Percentiles rank a stretch among this genome's conserved stretches.
Evolutionary conservation across 495 filamentous ascomycete species (phyloP).

Genomic region (Tuber umbilicatum): DNA sequence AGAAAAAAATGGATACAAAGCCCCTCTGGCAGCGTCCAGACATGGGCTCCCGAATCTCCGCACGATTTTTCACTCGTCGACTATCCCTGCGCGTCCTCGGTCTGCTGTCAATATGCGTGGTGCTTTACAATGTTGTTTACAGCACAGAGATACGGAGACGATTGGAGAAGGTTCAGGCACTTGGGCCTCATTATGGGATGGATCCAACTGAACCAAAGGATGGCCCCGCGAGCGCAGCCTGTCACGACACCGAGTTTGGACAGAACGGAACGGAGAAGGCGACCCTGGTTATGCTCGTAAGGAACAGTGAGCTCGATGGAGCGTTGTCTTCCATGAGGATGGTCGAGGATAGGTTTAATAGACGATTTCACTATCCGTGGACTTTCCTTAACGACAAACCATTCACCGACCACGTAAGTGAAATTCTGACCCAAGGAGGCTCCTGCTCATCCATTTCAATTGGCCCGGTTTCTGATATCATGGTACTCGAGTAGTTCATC

Average conservation of each 20-base stretch:
- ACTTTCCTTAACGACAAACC: constrained; percentile 96
- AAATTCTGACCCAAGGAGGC: not conserved
- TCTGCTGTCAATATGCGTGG: constrained; percentile 12
- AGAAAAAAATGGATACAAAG: constrained; percentile 1
- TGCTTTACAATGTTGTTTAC: constrained; percentile 29
- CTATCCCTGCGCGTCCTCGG: constrained; percentile 6
- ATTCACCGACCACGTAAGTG: constrained; percentile 64
- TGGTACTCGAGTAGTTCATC: constrained; percentile 28
- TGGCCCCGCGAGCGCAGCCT: not conserved
- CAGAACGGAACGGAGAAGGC: constrained; percentile 33
- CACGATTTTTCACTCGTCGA: constrained; percentile 9
- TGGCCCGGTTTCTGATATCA: constrained; percentile 1
- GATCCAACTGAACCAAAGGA: not conserved
- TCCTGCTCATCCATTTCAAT: not conserved
- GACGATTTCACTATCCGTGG: constrained; percentile 98
- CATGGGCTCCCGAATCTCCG: constrained; percentile 14
- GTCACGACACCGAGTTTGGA: constrained; percentile 4
- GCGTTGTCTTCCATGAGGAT: constrained; percentile 29
- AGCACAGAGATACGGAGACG: constrained; percentile 21
- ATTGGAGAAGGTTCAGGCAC: not conserved
- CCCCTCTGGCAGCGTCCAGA: constrained; percentile 7
- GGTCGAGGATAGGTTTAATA: constrained; percentile 51
- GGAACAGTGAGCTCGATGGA: constrained; percentile 30
- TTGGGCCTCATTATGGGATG: not conserved
- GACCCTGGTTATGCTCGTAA: constrained; percentile 35